Percentiles rank a stretch among this genome's conserved stretches.
Evolutionary conservation across 371 early-diverging fungal species (phyloP).

Genomic region (Batrachochytrium dendrobatidis): DNA sequence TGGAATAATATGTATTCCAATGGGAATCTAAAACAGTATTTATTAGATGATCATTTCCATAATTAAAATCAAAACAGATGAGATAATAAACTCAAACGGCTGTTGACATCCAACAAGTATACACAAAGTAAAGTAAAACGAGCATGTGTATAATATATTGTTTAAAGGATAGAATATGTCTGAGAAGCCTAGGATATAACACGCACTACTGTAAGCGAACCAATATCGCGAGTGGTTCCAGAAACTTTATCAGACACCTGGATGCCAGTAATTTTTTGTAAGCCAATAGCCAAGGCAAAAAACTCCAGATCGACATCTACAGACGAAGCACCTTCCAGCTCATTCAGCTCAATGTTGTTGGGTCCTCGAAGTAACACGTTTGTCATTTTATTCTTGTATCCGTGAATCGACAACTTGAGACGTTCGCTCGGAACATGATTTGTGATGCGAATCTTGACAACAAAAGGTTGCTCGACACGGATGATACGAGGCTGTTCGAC

Average conservation of each 20-base stretch:
- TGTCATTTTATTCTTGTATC: constrained; percentile 72
- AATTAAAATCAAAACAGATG: too few relatives aligned
- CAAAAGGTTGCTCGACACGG: constrained; percentile 32
- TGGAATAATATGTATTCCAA: too few relatives aligned
- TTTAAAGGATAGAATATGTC: too few relatives aligned
- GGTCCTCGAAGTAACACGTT: constrained; percentile 72
- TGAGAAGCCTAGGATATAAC: constrained; percentile 10
- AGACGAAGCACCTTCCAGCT: constrained; percentile 50
- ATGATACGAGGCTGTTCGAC: constrained; percentile 38
- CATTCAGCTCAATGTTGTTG: constrained; percentile 57
- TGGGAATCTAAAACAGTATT: too few relatives aligned
- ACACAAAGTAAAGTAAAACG: too few relatives aligned
- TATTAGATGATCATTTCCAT: too few relatives aligned
- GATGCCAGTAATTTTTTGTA: constrained; percentile 78
- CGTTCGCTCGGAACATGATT: constrained; percentile 47
- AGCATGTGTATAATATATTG: too few relatives aligned
- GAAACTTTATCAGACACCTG: constrained; percentile 37
- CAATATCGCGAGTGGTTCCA: constrained; percentile 23
- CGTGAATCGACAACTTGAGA: constrained; percentile 58
- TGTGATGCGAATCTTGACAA: constrained; percentile 25
- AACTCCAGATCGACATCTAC: constrained; percentile 66
- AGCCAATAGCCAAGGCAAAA: constrained; percentile 74
- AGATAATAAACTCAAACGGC: too few relatives aligned
- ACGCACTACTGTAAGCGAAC: constrained; percentile 20
- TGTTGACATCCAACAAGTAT: too few relatives aligned